These are phyloP conservation scores for Leavenworthia alabamica DNA, from an alignment of 345 rosid species.

Conservation along the genomic window DNA sequence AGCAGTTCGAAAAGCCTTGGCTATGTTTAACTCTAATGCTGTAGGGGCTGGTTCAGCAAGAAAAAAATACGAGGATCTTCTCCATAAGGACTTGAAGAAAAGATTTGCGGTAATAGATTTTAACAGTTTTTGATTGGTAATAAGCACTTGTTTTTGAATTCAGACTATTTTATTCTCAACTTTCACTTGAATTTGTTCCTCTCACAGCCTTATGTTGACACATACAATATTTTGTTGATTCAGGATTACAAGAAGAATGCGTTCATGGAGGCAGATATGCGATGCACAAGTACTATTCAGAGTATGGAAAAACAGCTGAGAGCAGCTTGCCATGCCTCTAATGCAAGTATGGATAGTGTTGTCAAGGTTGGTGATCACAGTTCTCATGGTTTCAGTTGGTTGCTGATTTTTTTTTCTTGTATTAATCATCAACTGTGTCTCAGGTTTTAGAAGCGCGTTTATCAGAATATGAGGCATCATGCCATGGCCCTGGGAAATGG, in stretches of 20 bases:
- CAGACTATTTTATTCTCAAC: neutral
- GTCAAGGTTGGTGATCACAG: slow-evolving; percentile 49
- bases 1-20: slow-evolving; percentile 67
- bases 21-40: slow-evolving; percentile 62
- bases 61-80: slow-evolving; percentile 80
- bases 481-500: slow-evolving; percentile 92
- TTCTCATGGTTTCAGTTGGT: neutral
- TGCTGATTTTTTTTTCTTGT: neutral
- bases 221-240: slow-evolving; percentile 14
- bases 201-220: slow-evolving; percentile 2
- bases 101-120: slow-evolving; percentile 63
- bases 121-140: neutral
- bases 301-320: slow-evolving; percentile 88
- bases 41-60: slow-evolving; percentile 76
- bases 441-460: slow-evolving; percentile 82
- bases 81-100: slow-evolving; percentile 73
- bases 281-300: slow-evolving; percentile 62
- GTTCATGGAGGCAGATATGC: slow-evolving; percentile 85
- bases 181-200: neutral
- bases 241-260: slow-evolving; percentile 81
- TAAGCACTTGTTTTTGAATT: neutral
- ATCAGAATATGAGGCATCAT: slow-evolving; percentile 65
- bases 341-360: slow-evolving; percentile 67
- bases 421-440: slow-evolving; percentile 6
- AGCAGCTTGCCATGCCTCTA: slow-evolving; percentile 86